Conservation (phyloP, 768 basidiomycete species). For the Agaricus bisporus region DNA sequence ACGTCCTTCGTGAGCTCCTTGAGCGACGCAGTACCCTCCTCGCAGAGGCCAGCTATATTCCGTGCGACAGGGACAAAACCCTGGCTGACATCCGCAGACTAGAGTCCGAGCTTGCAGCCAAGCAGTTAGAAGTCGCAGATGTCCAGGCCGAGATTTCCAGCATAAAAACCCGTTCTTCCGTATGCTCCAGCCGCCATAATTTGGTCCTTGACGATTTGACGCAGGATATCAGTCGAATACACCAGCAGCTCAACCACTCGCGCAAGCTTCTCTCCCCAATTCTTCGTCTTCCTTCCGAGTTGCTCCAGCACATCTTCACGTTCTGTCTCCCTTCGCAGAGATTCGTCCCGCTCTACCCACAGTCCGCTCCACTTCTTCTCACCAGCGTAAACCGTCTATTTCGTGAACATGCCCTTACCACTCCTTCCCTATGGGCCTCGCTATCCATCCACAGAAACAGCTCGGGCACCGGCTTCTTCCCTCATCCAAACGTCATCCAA, state of each 20-base stretch:
- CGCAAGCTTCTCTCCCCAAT: conserved; percentile 10
- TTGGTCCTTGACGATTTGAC: conserved; percentile 1
- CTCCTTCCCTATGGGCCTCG: conserved; percentile 17
- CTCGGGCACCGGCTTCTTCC: conserved; percentile 8
- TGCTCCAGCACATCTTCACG: conserved; percentile 8
- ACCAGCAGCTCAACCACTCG: conserved; percentile 10
- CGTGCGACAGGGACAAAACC: conserved; percentile 7
- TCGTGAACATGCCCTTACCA: conserved; percentile 12
- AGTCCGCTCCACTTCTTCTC: conserved; percentile 8
- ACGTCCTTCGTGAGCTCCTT: conserved; percentile 9
- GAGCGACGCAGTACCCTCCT: conserved; percentile 9
- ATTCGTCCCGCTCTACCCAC: conserved; percentile 8
- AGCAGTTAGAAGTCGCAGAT: conserved; percentile 1
- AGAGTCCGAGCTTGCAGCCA: conserved; percentile 3
- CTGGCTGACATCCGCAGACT: not conserved
- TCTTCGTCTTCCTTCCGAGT: conserved; percentile 3
- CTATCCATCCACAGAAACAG: conserved; percentile 14
- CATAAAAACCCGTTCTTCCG: not conserved
- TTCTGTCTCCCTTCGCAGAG: conserved; percentile 8
- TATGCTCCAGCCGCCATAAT: not conserved
- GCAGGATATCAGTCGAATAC: not conserved
- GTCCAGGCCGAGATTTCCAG: conserved; percentile 1
- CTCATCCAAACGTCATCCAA: conserved; percentile 10
- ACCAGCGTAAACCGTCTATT: conserved; percentile 11
- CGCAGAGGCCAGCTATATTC: conserved; percentile 8